These are phyloP conservation scores for Rhodosporidiobolus odoratus DNA, from an alignment of 768 basidiomycete genomes.

Conservation along the genomic window DNA sequence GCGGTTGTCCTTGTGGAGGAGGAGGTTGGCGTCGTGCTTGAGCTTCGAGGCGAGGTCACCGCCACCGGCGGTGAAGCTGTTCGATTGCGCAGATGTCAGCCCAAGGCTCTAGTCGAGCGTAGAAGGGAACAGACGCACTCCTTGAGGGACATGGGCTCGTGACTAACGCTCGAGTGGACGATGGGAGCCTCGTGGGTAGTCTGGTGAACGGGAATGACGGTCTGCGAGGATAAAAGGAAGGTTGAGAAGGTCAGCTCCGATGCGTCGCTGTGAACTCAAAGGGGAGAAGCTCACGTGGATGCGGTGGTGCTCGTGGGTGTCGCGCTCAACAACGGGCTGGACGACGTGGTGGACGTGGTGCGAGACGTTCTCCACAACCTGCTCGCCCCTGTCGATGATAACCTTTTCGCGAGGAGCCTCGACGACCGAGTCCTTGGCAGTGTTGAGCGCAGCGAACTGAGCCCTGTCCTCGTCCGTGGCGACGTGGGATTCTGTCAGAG, in stretches of 20 bases:
- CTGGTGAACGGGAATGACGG: conserved; percentile 45
- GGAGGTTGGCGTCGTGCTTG: conserved; percentile 23
- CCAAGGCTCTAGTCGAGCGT: background rate
- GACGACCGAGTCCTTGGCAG: background rate
- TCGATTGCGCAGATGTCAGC: background rate
- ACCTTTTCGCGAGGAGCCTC: conserved; percentile 14
- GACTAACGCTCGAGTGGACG: conserved; percentile 20
- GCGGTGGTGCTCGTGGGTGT: conserved; percentile 47
- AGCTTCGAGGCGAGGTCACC: conserved; percentile 34
- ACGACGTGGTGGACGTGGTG: conserved; percentile 43
- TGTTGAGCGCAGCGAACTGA: conserved; percentile 27
- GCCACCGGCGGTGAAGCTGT: conserved; percentile 19
- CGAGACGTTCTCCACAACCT: conserved; percentile 15
- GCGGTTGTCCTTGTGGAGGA: conserved; percentile 1
- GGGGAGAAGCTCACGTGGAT: conserved; percentile 43
- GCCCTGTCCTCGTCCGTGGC: conserved; percentile 34
- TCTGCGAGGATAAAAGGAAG: background rate
- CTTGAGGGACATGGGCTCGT: conserved; percentile 32
- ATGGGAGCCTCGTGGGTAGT: conserved; percentile 46
- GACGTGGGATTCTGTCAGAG: conserved; percentile 14
- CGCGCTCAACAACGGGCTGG: conserved; percentile 48
- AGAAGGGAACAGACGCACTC: conserved; percentile 1
- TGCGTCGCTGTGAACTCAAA: background rate
- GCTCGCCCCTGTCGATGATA: conserved; percentile 29
- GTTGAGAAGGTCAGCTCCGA: background rate